Conservation (phyloP, 805 yeast species). For the Phaffomyces opuntiae region DNA sequence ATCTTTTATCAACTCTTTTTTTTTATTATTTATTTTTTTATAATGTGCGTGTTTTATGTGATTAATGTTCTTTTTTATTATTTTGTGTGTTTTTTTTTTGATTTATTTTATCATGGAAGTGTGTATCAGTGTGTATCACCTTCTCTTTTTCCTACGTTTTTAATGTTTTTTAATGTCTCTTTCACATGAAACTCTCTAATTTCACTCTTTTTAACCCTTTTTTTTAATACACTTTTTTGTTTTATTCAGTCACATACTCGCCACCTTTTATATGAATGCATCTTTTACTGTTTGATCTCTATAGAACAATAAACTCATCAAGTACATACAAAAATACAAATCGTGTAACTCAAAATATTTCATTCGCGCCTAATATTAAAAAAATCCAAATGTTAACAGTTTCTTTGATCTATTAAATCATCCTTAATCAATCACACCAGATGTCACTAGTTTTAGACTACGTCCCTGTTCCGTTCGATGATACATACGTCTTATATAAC, state of each 20-base stretch:
- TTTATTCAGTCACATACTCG: too few species aligned
- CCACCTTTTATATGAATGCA: background rate
- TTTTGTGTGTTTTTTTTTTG: background rate
- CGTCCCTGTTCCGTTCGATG: constrained; percentile 61
- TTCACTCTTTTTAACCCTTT: background rate
- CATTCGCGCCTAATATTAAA: background rate
- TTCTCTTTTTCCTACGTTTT: background rate
- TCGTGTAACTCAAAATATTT: too few species aligned
- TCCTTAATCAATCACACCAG: background rate
- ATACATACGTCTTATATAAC: constrained; percentile 77
- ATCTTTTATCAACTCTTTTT: background rate
- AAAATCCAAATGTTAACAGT: background rate
- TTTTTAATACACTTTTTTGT: background rate
- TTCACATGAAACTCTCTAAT: background rate
- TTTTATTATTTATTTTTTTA: background rate
- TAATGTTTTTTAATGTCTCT: background rate
- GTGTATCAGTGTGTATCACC: background rate
- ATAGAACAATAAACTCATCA: background rate
- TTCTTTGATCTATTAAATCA: background rate
- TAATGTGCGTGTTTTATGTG: background rate
- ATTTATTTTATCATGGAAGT: background rate
- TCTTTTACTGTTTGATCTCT: background rate
- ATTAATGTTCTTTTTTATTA: too few species aligned
- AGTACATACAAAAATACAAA: too few species aligned
- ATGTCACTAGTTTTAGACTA: constrained; percentile 8